Evolutionary conservation across 345 rosid species (phyloP).

Genomic region (Eucalyptus curtisii): DNA sequence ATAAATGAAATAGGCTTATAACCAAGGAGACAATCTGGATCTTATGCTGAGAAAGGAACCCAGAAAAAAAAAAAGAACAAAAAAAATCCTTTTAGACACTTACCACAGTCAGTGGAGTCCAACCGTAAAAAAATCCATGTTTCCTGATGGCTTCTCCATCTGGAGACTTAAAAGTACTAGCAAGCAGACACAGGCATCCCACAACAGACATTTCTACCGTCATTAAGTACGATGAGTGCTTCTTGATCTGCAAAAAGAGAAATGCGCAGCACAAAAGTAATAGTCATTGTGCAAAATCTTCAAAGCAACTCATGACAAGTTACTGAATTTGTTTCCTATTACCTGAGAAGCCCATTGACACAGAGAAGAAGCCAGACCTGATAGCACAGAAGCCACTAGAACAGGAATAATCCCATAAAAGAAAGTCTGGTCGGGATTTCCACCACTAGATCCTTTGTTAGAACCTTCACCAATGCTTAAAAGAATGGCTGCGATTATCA

Average conservation of each 20-base stretch:
- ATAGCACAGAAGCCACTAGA: slow-evolving; percentile 87
- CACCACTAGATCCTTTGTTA: slow-evolving; percentile 40
- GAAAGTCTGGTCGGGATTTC: slow-evolving; percentile 48
- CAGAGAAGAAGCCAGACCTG: slow-evolving; percentile 90
- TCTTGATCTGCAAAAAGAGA: slow-evolving; percentile 57
- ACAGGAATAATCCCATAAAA: slow-evolving; percentile 92
- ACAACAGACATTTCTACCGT: slow-evolving; percentile 93
- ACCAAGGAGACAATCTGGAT: neutral
- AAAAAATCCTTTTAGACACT: neutral
- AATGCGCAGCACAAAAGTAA: neutral
- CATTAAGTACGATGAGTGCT: slow-evolving; percentile 92
- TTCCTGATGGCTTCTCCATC: slow-evolving; percentile 87
- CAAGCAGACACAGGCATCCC: slow-evolving; percentile 86
- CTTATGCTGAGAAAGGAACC: neutral
- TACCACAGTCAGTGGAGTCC: slow-evolving; percentile 87
- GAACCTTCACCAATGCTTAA: slow-evolving; percentile 96
- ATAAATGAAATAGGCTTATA: neutral
- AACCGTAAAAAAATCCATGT: slow-evolving; percentile 83
- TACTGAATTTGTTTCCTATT: neutral
- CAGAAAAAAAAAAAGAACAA: neutral
- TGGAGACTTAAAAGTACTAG: slow-evolving; percentile 78
- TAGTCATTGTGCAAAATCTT: neutral
- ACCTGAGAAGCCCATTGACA: slow-evolving; percentile 99
- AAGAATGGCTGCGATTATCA: slow-evolving; percentile 87
- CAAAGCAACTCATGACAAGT: neutral